phyloP scores from a whole-genome alignment of 257 asterid genomes.

The Lithospermum erythrorhizon region DNA sequence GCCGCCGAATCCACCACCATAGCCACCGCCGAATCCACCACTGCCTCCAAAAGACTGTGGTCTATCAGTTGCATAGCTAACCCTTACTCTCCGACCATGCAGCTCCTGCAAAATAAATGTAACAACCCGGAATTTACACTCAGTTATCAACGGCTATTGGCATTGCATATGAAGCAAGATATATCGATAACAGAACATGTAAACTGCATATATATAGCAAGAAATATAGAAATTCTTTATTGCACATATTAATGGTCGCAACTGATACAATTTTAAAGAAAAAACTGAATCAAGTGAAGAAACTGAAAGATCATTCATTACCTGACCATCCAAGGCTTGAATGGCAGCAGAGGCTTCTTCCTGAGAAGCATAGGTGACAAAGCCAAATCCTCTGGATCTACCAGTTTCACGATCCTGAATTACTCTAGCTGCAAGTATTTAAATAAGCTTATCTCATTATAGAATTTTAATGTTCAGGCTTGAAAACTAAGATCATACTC shows the following conservation, averaged over 20 bases:
- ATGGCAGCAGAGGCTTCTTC: slow-evolving; percentile 89
- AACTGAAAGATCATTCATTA: slow-evolving; percentile 8
- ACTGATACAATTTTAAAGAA: too few relatives aligned
- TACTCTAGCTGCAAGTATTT: slow-evolving; percentile 48
- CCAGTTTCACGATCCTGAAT: slow-evolving; percentile 72
- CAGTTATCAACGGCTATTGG: too few relatives aligned
- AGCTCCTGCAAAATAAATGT: slow-evolving; percentile 42
- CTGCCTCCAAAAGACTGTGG: slow-evolving; percentile 41
- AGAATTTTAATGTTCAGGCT: too few relatives aligned
- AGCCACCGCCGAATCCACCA: slow-evolving; percentile 9
- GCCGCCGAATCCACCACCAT: neutral
- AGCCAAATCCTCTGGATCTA: slow-evolving; percentile 86
- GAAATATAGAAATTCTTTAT: too few relatives aligned
- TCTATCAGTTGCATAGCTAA: slow-evolving; percentile 63
- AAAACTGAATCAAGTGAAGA: neutral
- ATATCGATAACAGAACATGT: too few relatives aligned
- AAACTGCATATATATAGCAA: too few relatives aligned
- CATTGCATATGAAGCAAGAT: neutral
- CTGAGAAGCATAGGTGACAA: slow-evolving; percentile 41
- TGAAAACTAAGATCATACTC: too few relatives aligned
- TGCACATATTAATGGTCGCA: neutral
- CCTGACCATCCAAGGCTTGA: slow-evolving; percentile 86
- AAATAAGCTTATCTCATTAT: neutral
- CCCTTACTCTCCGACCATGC: slow-evolving; percentile 67
- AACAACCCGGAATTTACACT: neutral